Percentiles rank a stretch among this genome's conserved stretches.
phyloP scores from a whole-genome alignment of 2,329 filamentous ascomycete genomes.

The Trichoderma citrinoviride region DNA sequence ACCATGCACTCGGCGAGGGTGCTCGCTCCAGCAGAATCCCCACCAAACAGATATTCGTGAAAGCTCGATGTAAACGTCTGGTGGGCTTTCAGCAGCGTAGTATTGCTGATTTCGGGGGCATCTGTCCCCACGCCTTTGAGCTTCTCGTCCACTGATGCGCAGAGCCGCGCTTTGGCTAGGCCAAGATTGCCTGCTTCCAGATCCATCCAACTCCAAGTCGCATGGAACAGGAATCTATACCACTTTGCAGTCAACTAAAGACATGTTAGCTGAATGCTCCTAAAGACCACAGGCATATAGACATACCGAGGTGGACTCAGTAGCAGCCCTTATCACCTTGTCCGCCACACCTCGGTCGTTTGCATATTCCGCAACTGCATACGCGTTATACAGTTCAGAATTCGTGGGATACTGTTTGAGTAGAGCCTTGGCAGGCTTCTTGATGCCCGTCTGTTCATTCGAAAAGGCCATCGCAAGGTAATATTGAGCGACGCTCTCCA shows the following conservation, averaged over 20 bases:
- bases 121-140: conserved; percentile 23
- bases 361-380: conserved; percentile 67
- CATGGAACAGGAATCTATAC: conserved; percentile 48
- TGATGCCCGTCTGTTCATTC: conserved; percentile 54
- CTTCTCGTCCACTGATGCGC: conserved; percentile 37
- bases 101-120: conserved; percentile 29
- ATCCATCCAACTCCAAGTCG: conserved; percentile 67
- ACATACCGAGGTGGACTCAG: conserved; percentile 41
- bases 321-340: conserved; percentile 65
- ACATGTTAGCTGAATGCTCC: conserved; percentile 19
- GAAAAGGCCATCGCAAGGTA: conserved; percentile 64
- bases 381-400: conserved; percentile 72
- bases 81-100: conserved; percentile 51
- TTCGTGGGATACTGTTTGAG: conserved; percentile 67
- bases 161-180: conserved; percentile 40
- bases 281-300: background rate
- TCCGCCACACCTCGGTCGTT: conserved; percentile 55
- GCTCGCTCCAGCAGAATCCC: conserved; percentile 48
- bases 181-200: conserved; percentile 43
- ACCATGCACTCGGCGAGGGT: conserved; percentile 60
- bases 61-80: conserved; percentile 53
- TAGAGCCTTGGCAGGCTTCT: conserved; percentile 69
- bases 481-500: conserved; percentile 59
- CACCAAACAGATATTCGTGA: conserved; percentile 54
- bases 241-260: conserved; percentile 24